A percentile compares a stretch with the other conserved stretches of the same genome.
Conservation (phyloP, 2,329 filamentous ascomycete species). For the Diaporthe vexans region DNA sequence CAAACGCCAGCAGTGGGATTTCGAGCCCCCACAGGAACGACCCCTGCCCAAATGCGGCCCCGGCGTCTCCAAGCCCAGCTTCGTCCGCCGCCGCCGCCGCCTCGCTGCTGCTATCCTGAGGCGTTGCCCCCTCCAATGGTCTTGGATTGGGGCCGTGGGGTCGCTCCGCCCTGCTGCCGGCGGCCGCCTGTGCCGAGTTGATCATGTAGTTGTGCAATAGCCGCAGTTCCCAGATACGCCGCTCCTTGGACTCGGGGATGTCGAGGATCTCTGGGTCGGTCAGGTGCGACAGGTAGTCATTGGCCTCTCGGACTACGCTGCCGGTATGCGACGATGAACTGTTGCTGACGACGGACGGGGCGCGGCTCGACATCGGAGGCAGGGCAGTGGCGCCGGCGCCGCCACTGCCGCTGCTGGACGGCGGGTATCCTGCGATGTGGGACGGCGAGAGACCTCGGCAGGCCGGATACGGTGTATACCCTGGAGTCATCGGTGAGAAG, state of each 20-base stretch:
- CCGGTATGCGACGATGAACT: slow-evolving; percentile 18
- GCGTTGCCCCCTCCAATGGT: slow-evolving; percentile 30
- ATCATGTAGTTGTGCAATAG: slow-evolving; percentile 53
- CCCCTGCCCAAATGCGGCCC: neutral
- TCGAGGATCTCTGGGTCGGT: slow-evolving; percentile 44
- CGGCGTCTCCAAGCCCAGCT: neutral
- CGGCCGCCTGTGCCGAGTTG: slow-evolving; percentile 49
- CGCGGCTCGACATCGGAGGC: slow-evolving; percentile 10
- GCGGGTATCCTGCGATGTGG: neutral
- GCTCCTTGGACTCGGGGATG: slow-evolving; percentile 52
- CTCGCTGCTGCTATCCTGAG: neutral
- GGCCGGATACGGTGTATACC: slow-evolving; percentile 13
- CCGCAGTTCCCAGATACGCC: slow-evolving; percentile 55
- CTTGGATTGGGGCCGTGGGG: slow-evolving; percentile 42
- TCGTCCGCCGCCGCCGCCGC: neutral
- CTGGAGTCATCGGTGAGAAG: neutral
- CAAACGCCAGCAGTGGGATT: slow-evolving; percentile 51
- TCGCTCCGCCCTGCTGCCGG: slow-evolving; percentile 13
- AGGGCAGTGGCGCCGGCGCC: neutral
- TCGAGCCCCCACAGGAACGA: slow-evolving; percentile 51
- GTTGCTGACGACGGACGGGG: slow-evolving; percentile 26
- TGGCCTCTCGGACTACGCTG: slow-evolving; percentile 42
- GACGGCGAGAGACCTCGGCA: slow-evolving; percentile 12
- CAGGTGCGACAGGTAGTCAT: slow-evolving; percentile 42
- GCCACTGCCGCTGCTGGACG: neutral